Percentiles rank a stretch among this genome's conserved stretches.
These are phyloP conservation scores for Fonticula alba DNA, from an alignment of 78 protist species.

Conservation along the genomic window DNA sequence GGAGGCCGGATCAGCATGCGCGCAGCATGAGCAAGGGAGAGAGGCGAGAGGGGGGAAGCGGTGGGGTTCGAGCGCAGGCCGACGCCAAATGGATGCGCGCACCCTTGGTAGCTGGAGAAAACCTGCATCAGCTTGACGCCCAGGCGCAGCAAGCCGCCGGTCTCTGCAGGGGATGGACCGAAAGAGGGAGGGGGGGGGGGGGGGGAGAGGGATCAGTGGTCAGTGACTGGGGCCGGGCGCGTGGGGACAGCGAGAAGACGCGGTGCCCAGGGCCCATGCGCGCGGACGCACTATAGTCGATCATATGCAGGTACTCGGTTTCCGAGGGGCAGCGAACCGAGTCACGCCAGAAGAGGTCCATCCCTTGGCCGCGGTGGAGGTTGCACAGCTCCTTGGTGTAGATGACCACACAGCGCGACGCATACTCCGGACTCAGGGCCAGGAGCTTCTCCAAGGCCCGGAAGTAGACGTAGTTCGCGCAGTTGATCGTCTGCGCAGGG, in stretches of 20 bases:
- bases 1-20: not conserved
- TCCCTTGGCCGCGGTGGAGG: slow-evolving; percentile 80
- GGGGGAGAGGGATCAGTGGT: too few species aligned
- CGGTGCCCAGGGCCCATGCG: too few species aligned
- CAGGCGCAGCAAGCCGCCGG: slow-evolving; percentile 20
- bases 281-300: not conserved
- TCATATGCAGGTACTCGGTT: slow-evolving; percentile 44
- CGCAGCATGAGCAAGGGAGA: not conserved
- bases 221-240: too few species aligned
- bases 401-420: not conserved
- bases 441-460: slow-evolving; percentile 31
- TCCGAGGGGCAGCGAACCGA: slow-evolving; percentile 45
- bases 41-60: not conserved
- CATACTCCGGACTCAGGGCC: slow-evolving; percentile 14
- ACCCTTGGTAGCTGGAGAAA: not conserved
- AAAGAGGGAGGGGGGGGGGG: too few species aligned
- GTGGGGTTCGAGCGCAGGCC: not conserved
- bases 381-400: slow-evolving; percentile 41
- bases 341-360: slow-evolving; percentile 76
- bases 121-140: slow-evolving; percentile 14
- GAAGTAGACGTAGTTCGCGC: slow-evolving; percentile 82
- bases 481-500: slow-evolving; percentile 57
- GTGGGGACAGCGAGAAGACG: too few species aligned
- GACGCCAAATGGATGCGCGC: not conserved
- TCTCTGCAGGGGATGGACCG: slow-evolving; percentile 1